phyloP scores from a whole-genome alignment of 2,329 filamentous ascomycete species.

The Neonectria magnoliae region DNA sequence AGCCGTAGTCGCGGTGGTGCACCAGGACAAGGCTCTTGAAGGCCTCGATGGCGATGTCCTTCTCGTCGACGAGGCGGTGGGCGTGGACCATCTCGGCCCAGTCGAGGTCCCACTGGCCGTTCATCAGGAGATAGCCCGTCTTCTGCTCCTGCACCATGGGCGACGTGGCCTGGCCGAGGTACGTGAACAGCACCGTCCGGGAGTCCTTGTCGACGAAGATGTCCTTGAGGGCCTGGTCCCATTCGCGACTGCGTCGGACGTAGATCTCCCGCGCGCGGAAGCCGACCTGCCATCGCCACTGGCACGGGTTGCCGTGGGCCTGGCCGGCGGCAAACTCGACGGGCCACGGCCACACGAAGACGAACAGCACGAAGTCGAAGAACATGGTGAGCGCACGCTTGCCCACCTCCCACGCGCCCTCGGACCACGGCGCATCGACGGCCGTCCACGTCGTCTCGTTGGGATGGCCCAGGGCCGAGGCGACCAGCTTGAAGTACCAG shows the following conservation, averaged over 20 bases:
- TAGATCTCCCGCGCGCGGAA: constrained; percentile 85
- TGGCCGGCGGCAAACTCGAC: constrained; percentile 74
- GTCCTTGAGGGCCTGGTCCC: constrained; percentile 70
- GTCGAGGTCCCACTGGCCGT: constrained; percentile 87
- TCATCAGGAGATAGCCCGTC: constrained; percentile 89
- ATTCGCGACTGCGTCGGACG: constrained; percentile 78
- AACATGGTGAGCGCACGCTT: constrained; percentile 73
- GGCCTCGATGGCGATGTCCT: constrained; percentile 68
- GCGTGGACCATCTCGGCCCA: constrained; percentile 83
- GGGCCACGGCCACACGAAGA: constrained; percentile 79
- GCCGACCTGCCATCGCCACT: constrained; percentile 79
- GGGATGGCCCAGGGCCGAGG: constrained; percentile 70
- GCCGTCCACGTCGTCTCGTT: constrained; percentile 75
- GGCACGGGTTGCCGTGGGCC: constrained; percentile 67
- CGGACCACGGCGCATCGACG: constrained; percentile 62
- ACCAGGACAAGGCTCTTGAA: constrained; percentile 78
- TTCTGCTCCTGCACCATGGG: constrained; percentile 75
- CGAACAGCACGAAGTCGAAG: constrained; percentile 76
- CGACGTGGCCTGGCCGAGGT: constrained; percentile 75
- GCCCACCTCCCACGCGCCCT: constrained; percentile 66
- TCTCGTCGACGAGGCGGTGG: constrained; percentile 73
- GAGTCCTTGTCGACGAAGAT: constrained; percentile 62
- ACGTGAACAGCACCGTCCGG: constrained; percentile 67
- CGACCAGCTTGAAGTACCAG: constrained; percentile 75
- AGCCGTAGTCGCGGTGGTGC: constrained; percentile 73